Evolutionary conservation across 2,329 filamentous ascomycete species (phyloP), one percentile per base, ranked within the genome.

Genomic region (Parastagonospora avenae): DNA sequence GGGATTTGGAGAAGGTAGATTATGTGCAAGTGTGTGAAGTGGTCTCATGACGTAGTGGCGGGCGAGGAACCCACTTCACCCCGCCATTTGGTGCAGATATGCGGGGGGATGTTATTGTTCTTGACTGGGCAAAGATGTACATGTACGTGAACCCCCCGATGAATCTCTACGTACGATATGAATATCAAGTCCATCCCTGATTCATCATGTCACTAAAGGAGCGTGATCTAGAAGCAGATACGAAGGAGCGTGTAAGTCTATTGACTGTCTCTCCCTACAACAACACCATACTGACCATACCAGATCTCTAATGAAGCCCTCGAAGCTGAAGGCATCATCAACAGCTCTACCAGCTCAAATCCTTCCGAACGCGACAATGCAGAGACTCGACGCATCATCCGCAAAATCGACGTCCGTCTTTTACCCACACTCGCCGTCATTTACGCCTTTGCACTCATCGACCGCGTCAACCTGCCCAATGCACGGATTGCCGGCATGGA

Each of bases 331-430:
- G 14, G 29, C 15, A 40, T 51, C 4, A 27, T 35, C n/a, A 31
- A 46, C 9, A 24, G 38, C n/a, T 36, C 27, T 8, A 46, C 45
- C n/a, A 46, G 42, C 31, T 49, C 48, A 2, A 38, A 8, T 1
- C 38, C 44, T 1, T 7, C 38, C 27, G 42, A 50, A 51, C 38
- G 24, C 3, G 57, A 60, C 10, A 48, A 55, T 27, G 53, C 55
- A 27, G 69, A 71, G 45, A 64, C 64, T 2, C 70, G 67, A 33
- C 55, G 54, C 19, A 64, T 74, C 8, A 56, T 74, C 2, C 59
- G 68, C 9, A 74, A 74, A 48, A 68, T 74, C 24, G 72, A 75
- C 41, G 33, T 65, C 36, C 60, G 70, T n/a, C 55, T 75, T 2
- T 54, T 74, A 6, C 69, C 70, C 1, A 61, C 70, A 4, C 60